Base-by-base conservation (phyloP, 2,329 filamentous ascomycete species). In the Madurella mycetomatis region DNA sequence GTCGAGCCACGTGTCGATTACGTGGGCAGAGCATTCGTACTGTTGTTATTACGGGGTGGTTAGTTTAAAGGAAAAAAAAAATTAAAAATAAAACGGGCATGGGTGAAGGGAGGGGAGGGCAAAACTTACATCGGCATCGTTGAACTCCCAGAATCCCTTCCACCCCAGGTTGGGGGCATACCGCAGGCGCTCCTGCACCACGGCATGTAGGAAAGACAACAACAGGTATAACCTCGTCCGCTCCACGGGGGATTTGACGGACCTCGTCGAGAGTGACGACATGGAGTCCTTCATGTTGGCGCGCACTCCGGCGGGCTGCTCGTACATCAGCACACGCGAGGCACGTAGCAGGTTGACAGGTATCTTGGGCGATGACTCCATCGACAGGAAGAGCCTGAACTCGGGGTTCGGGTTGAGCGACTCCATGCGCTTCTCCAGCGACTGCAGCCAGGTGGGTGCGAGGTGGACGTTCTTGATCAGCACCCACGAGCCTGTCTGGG, bases 131-230 rank as follows among this genome's bases (percentile, higher is more conserved):
- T 99, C 94, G 64, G 92, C 95, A 72, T 99, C 95, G 69, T 99
- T 99, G 72, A 99, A 99, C 73, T 99, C 95, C 94, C 95, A 99
- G 80, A 96, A 96, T 51, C 91, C 90, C 76, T 95, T 96, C 94
- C 94, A 99, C 57, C 94, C 94, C 52, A 99, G 77, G 54, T 82
- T 92, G 0, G 94, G 95, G 19, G 92, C 92, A 70, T 99, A 99
- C 59, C 94, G 87, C 59, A 99, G 77, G 64, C 95, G 82, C 72
- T 99, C 94, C 71, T 99, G 94, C 11, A 96, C 85, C 39, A 99
- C 92, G 7, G 94, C 95, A 69, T 99, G 94, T 64, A 99, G 70
- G 81, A 99, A 97, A 2, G 88, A 94, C 39, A 99, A 80, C 47
- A 99, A 77, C 46, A 99, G 79, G 67, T 99, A 97, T 49, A 99